Percentiles rank a stretch among this genome's conserved stretches.
Evolutionary conservation across 1,284 basidiomycete genomes (phyloP).

Genomic region (Cronartium quercuum): DNA sequence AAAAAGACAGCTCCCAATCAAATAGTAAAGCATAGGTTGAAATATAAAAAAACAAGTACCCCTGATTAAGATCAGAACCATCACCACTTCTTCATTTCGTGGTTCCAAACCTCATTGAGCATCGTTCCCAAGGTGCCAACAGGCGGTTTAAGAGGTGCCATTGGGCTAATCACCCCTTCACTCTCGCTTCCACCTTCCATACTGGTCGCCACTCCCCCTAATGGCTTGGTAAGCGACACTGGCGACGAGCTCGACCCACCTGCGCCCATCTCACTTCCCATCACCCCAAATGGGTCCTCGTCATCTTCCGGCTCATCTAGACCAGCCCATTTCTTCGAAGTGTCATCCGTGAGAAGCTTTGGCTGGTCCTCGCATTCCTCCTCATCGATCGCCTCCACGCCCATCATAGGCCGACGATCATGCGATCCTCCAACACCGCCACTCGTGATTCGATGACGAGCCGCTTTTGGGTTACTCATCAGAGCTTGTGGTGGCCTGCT

Average conservation of each 20-base stretch:
- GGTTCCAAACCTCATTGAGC: background rate
- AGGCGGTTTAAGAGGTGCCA: background rate
- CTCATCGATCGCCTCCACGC: constrained; percentile 39
- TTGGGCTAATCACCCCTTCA: background rate
- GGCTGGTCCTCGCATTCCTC: background rate
- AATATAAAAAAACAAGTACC: too few species aligned
- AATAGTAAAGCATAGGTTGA: too few species aligned
- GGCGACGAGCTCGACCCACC: background rate
- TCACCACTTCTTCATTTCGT: background rate
- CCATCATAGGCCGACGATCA: constrained; percentile 15
- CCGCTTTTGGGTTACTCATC: background rate
- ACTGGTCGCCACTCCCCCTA: background rate
- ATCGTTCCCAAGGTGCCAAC: background rate
- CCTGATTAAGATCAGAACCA: too few species aligned
- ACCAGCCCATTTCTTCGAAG: background rate
- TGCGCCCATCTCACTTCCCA: background rate
- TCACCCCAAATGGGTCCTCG: constrained; percentile 8
- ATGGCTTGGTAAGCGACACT: background rate
- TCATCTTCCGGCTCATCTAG: background rate
- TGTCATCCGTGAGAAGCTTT: background rate
- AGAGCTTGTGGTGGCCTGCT: background rate
- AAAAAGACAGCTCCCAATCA: background rate
- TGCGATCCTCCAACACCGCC: background rate
- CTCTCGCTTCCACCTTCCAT: background rate
- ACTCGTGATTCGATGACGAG: background rate